phyloP scores from a whole-genome alignment of 2,329 filamentous ascomycete species.

The Sarocladium kiliense region DNA sequence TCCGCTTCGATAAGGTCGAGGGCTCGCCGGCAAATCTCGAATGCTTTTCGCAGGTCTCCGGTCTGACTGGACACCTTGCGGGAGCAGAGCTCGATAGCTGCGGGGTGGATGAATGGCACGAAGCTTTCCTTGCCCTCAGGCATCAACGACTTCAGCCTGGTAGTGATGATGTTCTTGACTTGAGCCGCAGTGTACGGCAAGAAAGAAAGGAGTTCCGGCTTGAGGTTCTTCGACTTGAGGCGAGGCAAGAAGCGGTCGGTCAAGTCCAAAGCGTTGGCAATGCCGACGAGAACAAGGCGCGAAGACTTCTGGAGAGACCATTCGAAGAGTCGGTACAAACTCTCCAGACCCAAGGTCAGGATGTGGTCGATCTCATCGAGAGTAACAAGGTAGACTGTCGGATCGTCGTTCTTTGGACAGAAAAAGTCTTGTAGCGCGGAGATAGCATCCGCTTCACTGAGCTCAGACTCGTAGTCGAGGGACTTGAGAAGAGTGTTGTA shows the following conservation, averaged over 20 bases:
- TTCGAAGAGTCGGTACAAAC: slow-evolving; percentile 91
- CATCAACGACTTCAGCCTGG: slow-evolving; percentile 72
- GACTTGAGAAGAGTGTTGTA: slow-evolving; percentile 75
- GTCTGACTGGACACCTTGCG: slow-evolving; percentile 94
- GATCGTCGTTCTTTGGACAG: slow-evolving; percentile 54
- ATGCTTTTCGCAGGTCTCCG: slow-evolving; percentile 89
- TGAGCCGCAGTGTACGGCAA: slow-evolving; percentile 86
- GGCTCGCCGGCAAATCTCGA: slow-evolving; percentile 86
- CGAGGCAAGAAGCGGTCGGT: slow-evolving; percentile 93
- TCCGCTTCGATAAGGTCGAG: slow-evolving; percentile 87
- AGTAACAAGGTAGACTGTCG: slow-evolving; percentile 70
- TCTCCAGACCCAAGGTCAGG: slow-evolving; percentile 79
- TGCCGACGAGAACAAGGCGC: slow-evolving; percentile 77
- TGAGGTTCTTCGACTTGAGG: slow-evolving; percentile 86
- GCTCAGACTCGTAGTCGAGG: slow-evolving; percentile 51
- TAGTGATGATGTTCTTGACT: slow-evolving; percentile 81
- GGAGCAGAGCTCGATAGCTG: slow-evolving; percentile 87
- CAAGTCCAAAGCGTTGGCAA: slow-evolving; percentile 92
- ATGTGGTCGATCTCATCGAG: slow-evolving; percentile 96
- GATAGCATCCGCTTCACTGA: slow-evolving; percentile 62
- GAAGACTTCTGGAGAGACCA: slow-evolving; percentile 86
- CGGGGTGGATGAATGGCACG: slow-evolving; percentile 87
- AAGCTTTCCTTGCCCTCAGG: slow-evolving; percentile 53
- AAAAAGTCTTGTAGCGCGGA: slow-evolving; percentile 67
- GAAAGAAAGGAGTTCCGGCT: slow-evolving; percentile 84